Base-by-base conservation (phyloP, 331 rosid genomes). In the Quercus lobata region DNA sequence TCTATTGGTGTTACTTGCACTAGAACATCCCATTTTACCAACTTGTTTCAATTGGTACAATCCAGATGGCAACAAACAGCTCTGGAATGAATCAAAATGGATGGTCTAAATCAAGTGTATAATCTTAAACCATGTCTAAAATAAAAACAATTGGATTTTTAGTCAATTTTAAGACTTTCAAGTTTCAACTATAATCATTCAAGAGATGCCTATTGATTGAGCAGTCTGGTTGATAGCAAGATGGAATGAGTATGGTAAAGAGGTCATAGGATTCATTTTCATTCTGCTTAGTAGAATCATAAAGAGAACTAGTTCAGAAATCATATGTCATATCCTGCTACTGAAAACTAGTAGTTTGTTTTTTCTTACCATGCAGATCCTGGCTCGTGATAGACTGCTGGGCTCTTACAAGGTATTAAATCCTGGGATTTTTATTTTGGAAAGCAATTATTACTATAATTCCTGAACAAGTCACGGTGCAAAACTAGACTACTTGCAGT, bases 301-400 rank as follows among this genome's bases (percentile, higher is more conserved):
- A 10, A 54, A 24, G 57, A 34, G 7, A 30, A 29, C 29, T 41
- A 54, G 27, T 58, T 53, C 76, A 79, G 24, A 72, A 69, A 71
- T 55, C 57, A 55, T 71, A 57, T 32, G 41, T 49, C 68, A 71
- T 44, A 53, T 84, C 71, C 76, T 37, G 49, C 57, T 32, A 44
- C 29, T 27, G 66, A 53, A 80, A 68, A 75, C 89, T 83, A 83
- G 86, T 69, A 62, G 74, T 32, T 69, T 52, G 54, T 78, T 69
- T 44, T 34, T 18, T 54, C 18, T 76, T 83, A 84, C 69, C 65
- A 73, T 82, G 90, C 72, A 95, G 97, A 86, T 93, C 83, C 86
- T 95, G 80, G 98, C 99, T 83, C 99, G 98, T 53, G 99, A 95
- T 79, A 95, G 99, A 83, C 84, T 95, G 76, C 76, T 95, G 95